Evolutionary conservation across 495 filamentous ascomycete species (phyloP), one percentile per base, ranked within the genome.

Genomic region (Lichina pygmaea): DNA sequence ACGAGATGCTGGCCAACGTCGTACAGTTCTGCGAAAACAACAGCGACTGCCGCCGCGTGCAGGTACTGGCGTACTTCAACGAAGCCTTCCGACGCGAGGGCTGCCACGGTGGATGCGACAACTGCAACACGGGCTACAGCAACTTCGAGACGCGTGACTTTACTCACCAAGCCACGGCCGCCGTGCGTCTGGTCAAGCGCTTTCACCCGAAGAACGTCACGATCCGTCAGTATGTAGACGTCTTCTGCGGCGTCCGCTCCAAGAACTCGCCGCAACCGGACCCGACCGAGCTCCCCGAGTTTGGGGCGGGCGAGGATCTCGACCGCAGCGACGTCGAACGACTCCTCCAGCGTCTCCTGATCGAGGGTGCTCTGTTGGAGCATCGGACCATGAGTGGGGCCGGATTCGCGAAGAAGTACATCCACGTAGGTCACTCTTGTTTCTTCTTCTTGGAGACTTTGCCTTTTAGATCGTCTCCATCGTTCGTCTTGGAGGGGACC

Each of bases 31-130:
- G 85, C 60, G 81, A 93, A 53, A 93, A 93, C 58, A 66, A 65
- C 48, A 74, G 68, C 47, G 78, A 89, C 49, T 99, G 89, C 54
- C 71, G 89, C 36, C 67, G 91, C 39, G 78, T 80, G 2, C 79
- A 94, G 57, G 73, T 99, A 15, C 71, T 99, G 24, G 71, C 68
- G 5, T 95, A 99, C 56, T 99, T 99, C 59, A 81, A 77, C 34
- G 91, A 99, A 57, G 56, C 62, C 6, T 95, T 93, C 54, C 62
- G 68, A 8, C 63, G 64, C 38, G 68, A 75, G 9, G 62, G 80
- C 37, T 99, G 89, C 58, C 65, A 72, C 24, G 56, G 60, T 33
- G 66, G 66, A 8, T 99, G 89, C 59, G 89, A 95, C 54, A 93
- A 91, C 50, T 97, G 89, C 65, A 70, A 63, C 39, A 78, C 76